Percentiles rank a stretch among this genome's conserved stretches.
phyloP scores from a whole-genome alignment of 164 flowering plant species.

The Cinnamomum micranthum region DNA sequence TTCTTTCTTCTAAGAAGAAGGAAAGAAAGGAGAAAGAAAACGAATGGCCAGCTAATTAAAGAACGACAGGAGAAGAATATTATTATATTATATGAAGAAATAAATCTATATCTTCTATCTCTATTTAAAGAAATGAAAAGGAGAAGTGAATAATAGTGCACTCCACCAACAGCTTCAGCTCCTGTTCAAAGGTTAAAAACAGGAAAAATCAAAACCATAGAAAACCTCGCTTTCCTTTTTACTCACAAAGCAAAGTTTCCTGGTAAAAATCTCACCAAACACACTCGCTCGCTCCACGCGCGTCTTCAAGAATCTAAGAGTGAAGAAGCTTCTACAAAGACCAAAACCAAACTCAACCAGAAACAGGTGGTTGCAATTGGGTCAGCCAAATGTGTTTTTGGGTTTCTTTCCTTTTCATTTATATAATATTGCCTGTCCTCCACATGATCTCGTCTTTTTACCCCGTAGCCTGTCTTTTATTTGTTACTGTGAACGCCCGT shows the following conservation, averaged over 20 bases:
- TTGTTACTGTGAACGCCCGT: too few species aligned
- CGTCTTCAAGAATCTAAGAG: not conserved
- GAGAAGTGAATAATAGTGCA: not conserved
- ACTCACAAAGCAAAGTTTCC: not conserved
- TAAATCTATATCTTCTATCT: too few species aligned
- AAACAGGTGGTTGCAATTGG: too few species aligned
- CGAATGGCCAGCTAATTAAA: slow-evolving; percentile 42
- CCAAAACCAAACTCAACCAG: not conserved
- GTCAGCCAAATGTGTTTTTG: too few species aligned
- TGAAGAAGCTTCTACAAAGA: not conserved
- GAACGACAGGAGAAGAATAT: slow-evolving; percentile 10
- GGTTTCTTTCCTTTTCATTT: too few species aligned
- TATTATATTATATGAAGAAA: not conserved
- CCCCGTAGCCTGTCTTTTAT: too few species aligned
- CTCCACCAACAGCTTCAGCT: not conserved
- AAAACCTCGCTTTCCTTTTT: not conserved
- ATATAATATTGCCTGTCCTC: too few species aligned
- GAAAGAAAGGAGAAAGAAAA: slow-evolving; percentile 8
- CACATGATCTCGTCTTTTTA: too few species aligned
- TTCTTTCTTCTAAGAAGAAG: not conserved
- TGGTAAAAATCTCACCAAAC: not conserved
- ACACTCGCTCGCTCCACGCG: not conserved
- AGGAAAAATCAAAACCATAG: not conserved
- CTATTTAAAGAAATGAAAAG: not conserved
- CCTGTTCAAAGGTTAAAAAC: not conserved